Conservation (phyloP, 2,329 filamentous ascomycete species). For the Neoscytalidium dimidiatum region DNA sequence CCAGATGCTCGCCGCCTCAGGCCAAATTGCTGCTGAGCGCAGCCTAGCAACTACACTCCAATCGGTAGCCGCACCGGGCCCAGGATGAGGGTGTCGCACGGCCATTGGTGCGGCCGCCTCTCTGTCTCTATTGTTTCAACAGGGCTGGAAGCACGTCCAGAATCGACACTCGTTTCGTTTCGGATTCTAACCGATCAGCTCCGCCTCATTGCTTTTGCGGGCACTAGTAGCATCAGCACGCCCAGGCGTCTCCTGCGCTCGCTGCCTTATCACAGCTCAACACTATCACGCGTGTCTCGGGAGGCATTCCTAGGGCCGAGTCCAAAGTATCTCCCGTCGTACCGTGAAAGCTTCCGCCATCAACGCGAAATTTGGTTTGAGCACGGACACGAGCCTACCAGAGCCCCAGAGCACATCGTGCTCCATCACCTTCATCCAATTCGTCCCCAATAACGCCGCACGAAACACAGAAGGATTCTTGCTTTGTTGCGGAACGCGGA, state of each 20-base stretch:
- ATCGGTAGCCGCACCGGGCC: not conserved
- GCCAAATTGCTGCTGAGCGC: not conserved
- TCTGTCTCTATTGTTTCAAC: not conserved
- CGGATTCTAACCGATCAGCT: not conserved
- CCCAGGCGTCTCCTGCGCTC: not conserved
- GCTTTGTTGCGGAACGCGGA: not conserved
- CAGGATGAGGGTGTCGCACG: not conserved
- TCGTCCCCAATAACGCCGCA: not conserved
- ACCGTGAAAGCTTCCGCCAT: not conserved
- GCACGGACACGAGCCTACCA: conserved; percentile 4
- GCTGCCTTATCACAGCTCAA: not conserved
- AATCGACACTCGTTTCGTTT: not conserved
- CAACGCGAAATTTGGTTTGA: not conserved
- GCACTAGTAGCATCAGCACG: too few species aligned
- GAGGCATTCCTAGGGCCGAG: not conserved
- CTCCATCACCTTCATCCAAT: not conserved
- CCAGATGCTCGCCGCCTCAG: not conserved
- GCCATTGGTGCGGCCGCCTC: not conserved
- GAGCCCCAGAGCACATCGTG: not conserved
- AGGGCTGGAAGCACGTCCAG: conserved; percentile 1
- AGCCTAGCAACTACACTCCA: not conserved
- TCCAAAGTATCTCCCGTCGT: not conserved
- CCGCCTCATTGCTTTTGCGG: not conserved
- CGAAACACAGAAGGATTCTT: not conserved
- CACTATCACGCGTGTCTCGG: not conserved